Evolutionary conservation across 352 stramenopile species (phyloP), one percentile per base, ranked within the genome.

Genomic region (Pythium dissotocum): DNA sequence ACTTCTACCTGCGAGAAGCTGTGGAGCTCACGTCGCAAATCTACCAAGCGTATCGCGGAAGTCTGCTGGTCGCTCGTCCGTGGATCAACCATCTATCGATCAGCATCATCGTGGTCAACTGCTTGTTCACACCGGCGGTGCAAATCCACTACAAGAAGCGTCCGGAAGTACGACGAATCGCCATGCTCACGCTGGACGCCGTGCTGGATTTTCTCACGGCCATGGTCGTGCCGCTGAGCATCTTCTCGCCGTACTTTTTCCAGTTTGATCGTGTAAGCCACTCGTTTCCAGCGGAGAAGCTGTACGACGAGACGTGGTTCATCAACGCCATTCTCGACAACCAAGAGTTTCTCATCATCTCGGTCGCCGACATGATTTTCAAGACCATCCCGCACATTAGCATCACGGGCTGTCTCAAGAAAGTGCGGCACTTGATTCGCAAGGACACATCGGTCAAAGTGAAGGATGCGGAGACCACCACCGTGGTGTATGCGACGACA

Each of bases 241-340:
- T 81, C 21, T 77, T 81, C 49, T 46, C 69, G 13, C 75, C 75
- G 52, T 81, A 81, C 53, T 56, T 69, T 1, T 42, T 64, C 49
- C 24, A 69, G 4, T 85, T 80, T 40, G 62, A 85, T 24, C 16
- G 63, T 3, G 30, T 65, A 13, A 69, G 30, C 10, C 72, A 72
- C 46, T 63, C 71, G 46, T 87, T 87, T 51, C 40, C 69, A 5
- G 28, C 69, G 7, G 18, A 62, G 4, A 38, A 81, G 18, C 65
- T 78, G 14, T 87, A 85, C 38, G 70, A 72, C 8, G 80, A 89
- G 30, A 62, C 36, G 14, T 68, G 32, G 33, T 87, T 84, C 26
- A 63, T 71, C 4, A 82, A 78, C 58, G 54, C 78, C 13, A 69
- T 89, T 13, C 65, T 78, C 1, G 78, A 85, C 35, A 80, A 83